Evolutionary conservation across 768 basidiomycete genomes (phyloP), one percentile per base, ranked within the genome.

Genomic region (Rhodotorula toruloides): DNA sequence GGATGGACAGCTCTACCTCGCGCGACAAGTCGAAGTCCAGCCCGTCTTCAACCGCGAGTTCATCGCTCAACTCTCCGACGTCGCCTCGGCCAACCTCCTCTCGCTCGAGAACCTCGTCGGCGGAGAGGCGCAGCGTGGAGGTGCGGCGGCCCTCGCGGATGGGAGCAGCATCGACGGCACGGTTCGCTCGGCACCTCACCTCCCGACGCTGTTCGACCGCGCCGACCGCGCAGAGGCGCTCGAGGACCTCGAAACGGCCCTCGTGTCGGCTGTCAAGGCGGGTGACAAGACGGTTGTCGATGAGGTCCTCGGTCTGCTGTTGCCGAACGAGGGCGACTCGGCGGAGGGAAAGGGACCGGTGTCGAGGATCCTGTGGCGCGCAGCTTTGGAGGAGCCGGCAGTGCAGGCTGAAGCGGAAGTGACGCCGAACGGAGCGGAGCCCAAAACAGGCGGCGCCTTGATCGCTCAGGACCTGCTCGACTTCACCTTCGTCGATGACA

Each of bases 21-120:
- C 90, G 52, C 85, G 96, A 37, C 96, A 98, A 76, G 93, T 99
- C 4, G 96, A 99, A 72, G 89, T 98, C n/a, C 96, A 98, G 74
- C 96, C 73, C 14, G 75, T 61, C 49, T 74, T 70, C 64, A 72
- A 69, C 56, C 69, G 60, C 61, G 74, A 94, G 87, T 88, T 97
- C 75, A 92, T 99, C 60, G 89, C 93, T 61, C 91, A 96, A 76
- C 82, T 99, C 47, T 88, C 92, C 32, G 92, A 99, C 75, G 71
- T 72, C 86, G 22, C 84, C 84, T 34, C 88, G 85, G 22, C 82
- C 87, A 73, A 79, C 57, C 60, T 79, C 27, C 71, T 79, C 36
- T 87, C 84, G 70, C 86, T 90, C 73, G 91, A 93, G 76, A 87
- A 87, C 19, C 80, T 86, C 47, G 84, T 85, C n/a, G 84, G 84